A percentile compares a stretch with the other conserved stretches of the same genome.
These are phyloP conservation scores for Coemansia sp. DNA, from an alignment of 192 early-diverging fungal genomes.

Conservation along the genomic window DNA sequence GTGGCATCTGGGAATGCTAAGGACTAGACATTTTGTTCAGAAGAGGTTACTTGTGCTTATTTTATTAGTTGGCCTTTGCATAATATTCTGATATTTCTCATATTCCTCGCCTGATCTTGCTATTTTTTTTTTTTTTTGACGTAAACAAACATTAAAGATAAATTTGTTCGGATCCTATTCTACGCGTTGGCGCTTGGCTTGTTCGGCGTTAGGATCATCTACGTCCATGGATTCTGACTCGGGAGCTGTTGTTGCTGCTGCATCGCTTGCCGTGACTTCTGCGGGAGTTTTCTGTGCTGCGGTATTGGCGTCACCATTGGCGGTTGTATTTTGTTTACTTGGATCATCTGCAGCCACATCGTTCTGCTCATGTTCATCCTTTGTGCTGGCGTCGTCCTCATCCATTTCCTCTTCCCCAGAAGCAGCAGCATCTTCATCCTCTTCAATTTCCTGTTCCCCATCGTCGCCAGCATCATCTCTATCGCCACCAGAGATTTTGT, in stretches of 20 bases:
- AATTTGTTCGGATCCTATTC: conserved; percentile 1
- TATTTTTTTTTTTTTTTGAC: background rate
- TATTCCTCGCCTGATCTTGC: background rate
- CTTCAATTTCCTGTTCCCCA: conserved; percentile 7
- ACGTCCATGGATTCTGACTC: conserved; percentile 15
- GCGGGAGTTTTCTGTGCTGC: background rate
- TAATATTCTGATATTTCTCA: background rate
- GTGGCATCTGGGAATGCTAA: background rate
- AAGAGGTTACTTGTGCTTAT: background rate
- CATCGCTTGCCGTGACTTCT: background rate
- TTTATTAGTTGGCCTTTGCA: background rate
- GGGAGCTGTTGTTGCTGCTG: conserved; percentile 3
- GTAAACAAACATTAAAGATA: background rate
- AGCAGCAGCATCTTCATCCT: conserved; percentile 10
- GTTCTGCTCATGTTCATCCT: background rate
- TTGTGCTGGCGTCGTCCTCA: conserved; percentile 3
- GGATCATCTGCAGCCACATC: background rate
- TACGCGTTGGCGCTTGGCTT: conserved; percentile 20
- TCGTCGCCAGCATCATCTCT: conserved; percentile 13
- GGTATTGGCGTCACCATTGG: background rate
- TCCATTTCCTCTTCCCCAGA: conserved; percentile 2
- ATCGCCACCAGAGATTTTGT: conserved; percentile 10
- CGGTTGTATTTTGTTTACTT: background rate
- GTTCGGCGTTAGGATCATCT: conserved; percentile 19
- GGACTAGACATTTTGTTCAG: background rate